phyloP scores from a whole-genome alignment of 768 basidiomycete genomes.

The Mycena capillaripes region DNA sequence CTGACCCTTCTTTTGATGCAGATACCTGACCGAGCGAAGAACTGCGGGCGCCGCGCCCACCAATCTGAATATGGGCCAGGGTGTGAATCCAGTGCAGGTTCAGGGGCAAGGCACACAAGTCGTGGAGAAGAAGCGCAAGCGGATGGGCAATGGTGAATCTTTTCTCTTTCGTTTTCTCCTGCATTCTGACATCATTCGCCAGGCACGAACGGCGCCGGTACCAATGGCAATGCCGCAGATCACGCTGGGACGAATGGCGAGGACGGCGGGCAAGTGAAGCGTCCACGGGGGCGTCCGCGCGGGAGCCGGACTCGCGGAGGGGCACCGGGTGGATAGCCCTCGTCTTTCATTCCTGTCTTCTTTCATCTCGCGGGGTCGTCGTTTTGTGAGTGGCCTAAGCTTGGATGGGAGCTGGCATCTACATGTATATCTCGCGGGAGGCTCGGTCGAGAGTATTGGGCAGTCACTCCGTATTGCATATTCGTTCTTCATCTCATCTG shows the following conservation, averaged over 20 bases:
- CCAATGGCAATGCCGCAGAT: conserved; percentile 16
- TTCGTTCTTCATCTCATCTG: not conserved
- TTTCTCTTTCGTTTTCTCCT: not conserved
- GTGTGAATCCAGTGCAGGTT: not conserved
- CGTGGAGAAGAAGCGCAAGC: conserved; percentile 32
- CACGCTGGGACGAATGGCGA: conserved; percentile 36
- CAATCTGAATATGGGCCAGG: not conserved
- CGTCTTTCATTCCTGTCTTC: not conserved
- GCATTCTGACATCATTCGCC: not conserved
- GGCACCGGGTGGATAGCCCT: conserved; percentile 2
- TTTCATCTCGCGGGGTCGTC: not conserved
- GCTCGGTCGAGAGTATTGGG: too few species aligned
- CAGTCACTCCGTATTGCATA: not conserved
- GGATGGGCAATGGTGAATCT: conserved; percentile 3
- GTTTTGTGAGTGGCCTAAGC: not conserved
- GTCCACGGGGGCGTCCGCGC: conserved; percentile 77
- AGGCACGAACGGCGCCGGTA: conserved; percentile 40
- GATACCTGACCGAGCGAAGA: conserved; percentile 76
- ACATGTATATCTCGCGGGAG: not conserved
- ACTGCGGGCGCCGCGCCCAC: conserved; percentile 24
- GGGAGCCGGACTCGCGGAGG: conserved; percentile 73
- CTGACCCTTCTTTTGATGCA: conserved; percentile 43
- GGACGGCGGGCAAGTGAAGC: conserved; percentile 52
- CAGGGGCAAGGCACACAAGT: not conserved
- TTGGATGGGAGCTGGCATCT: not conserved